These are phyloP conservation scores for Komagataella ulmi DNA, from an alignment of 805 yeast species.

Conservation along the genomic window DNA sequence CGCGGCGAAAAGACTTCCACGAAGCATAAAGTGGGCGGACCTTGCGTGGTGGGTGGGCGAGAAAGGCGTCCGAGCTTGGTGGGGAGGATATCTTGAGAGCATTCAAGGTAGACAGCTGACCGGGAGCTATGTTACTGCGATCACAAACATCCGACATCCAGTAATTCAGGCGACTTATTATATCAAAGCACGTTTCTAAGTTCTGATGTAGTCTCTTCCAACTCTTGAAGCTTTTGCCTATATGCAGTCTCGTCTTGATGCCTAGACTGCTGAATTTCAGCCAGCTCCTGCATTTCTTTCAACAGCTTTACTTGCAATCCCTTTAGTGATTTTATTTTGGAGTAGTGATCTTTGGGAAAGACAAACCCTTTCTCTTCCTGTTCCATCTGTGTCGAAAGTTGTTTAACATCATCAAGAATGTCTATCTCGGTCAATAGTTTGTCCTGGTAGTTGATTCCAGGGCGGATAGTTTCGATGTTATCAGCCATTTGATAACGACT, in stretches of 20 bases:
- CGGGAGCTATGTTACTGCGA: background rate
- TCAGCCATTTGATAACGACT: constrained; percentile 17
- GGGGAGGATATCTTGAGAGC: background rate
- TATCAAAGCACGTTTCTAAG: background rate
- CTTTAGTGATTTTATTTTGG: constrained; percentile 39
- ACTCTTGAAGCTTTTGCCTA: background rate
- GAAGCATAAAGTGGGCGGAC: background rate
- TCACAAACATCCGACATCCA: background rate
- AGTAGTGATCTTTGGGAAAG: constrained; percentile 24
- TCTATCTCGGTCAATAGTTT: constrained; percentile 81
- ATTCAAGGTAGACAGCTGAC: background rate
- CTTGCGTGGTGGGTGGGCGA: background rate
- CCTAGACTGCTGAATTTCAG: constrained; percentile 6
- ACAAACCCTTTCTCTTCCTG: constrained; percentile 36
- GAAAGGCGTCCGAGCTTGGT: background rate
- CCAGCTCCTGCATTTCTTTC: constrained; percentile 19
- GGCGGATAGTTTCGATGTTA: constrained; percentile 37
- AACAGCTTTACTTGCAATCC: constrained; percentile 38
- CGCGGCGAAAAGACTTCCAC: background rate
- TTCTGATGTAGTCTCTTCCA: background rate
- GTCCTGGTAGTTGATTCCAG: constrained; percentile 58
- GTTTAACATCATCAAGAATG: constrained; percentile 66
- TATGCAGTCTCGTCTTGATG: background rate
- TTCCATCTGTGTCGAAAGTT: constrained; percentile 33
- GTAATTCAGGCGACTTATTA: too few species aligned